Conservation (phyloP, 208 protist genomes). For the Balamuthia mandrillaris region DNA sequence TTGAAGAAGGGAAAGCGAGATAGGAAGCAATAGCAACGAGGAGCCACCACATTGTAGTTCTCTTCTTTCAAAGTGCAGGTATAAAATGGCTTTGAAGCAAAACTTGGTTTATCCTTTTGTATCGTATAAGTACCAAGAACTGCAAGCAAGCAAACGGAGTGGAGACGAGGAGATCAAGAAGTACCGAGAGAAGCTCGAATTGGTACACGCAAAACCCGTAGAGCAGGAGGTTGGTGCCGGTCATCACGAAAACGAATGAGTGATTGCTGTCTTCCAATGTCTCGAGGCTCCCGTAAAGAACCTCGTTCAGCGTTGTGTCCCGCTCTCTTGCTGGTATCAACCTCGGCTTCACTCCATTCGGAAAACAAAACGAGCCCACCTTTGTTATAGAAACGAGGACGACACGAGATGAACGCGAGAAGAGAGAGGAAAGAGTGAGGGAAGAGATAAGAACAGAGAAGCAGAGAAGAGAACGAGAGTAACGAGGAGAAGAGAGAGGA, state of each 20-base stretch:
- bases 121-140: not conserved
- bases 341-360: no score
- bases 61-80: not conserved
- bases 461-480: no score
- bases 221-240: not conserved
- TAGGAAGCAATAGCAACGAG: not conserved
- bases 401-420: no score
- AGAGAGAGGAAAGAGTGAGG: no score
- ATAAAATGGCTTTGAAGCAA: not conserved
- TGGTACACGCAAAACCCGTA: slow-evolving; percentile 12
- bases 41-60: not conserved
- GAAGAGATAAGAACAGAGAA: no score
- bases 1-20: slow-evolving; percentile 22
- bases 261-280: not conserved
- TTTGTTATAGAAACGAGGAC: no score
- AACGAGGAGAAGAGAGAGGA: no score
- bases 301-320: no score
- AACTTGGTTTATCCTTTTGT: not conserved
- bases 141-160: not conserved
- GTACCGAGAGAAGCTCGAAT: slow-evolving; percentile 10
- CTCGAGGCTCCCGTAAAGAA: not conserved
- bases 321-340: no score
- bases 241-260: slow-evolving; percentile 20
- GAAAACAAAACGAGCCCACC: no score
- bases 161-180: not conserved